Percentiles rank a stretch among this genome's conserved stretches.
These are phyloP conservation scores for Trichoderma aggressivum DNA, from an alignment of 2,329 filamentous ascomycete genomes.

Conservation along the genomic window DNA sequence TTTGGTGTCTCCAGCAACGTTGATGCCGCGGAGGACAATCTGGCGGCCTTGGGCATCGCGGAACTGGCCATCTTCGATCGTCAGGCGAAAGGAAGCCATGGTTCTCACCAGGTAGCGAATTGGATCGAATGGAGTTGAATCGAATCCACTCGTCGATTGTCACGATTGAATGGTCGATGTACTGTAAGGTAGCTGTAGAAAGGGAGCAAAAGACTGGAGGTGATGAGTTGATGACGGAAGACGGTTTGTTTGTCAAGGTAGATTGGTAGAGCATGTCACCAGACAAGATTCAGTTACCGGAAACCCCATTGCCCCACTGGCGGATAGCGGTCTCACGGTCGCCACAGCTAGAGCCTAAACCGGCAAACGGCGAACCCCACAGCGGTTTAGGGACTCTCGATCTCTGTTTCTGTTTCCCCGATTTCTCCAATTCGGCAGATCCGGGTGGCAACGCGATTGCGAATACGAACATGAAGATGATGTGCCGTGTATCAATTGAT, in stretches of 20 bases:
- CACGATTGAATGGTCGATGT: background rate
- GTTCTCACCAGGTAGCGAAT: background rate
- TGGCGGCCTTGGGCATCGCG: conserved; percentile 78
- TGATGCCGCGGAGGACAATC: conserved; percentile 88
- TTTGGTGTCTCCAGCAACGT: conserved; percentile 87
- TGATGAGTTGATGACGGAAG: background rate
- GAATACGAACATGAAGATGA: background rate
- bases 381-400: background rate
- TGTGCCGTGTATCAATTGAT: background rate
- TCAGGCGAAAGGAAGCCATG: conserved; percentile 75
- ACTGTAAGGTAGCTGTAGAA: background rate
- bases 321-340: conserved; percentile 3
- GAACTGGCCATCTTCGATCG: conserved; percentile 82
- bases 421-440: conserved; percentile 5
- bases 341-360: background rate
- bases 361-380: background rate
- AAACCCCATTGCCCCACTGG: background rate
- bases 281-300: background rate
- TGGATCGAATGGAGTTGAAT: background rate
- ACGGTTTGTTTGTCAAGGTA: background rate
- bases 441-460: background rate
- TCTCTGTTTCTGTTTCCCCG: background rate
- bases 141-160: background rate
- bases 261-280: too few species aligned
- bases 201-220: background rate